Evolutionary conservation across 768 basidiomycete species (phyloP).

Genomic region (Pisolithus tinctorius): DNA sequence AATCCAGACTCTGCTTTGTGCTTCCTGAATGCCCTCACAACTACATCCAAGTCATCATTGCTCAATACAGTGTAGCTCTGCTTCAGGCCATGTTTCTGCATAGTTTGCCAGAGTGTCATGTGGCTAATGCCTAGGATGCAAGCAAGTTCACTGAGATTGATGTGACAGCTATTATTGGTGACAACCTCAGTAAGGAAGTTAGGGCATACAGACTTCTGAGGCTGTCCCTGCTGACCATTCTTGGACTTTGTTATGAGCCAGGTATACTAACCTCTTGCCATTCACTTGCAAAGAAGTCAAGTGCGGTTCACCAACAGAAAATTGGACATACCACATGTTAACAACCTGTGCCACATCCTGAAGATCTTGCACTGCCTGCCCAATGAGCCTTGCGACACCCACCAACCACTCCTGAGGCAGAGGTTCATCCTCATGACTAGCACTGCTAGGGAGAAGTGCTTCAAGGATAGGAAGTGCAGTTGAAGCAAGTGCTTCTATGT

Average conservation of each 20-base stretch:
- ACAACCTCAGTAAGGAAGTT: conserved; percentile 8
- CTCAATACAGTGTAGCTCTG: conserved; percentile 9
- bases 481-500: conserved; percentile 9
- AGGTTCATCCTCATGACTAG: background rate
- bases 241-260: background rate
- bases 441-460: conserved; percentile 2
- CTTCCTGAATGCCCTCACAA: conserved; percentile 10
- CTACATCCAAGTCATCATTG: conserved; percentile 12
- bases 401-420: conserved; percentile 4
- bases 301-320: background rate
- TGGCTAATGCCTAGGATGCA: conserved; percentile 8
- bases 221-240: conserved; percentile 6
- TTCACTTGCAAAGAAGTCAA: background rate
- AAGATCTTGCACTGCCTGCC: background rate
- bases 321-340: background rate
- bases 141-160: background rate
- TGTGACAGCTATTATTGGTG: conserved; percentile 3
- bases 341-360: background rate
- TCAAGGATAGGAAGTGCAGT: conserved; percentile 6
- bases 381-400: conserved; percentile 4
- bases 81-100: conserved; percentile 5
- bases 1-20: conserved; percentile 11
- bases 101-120: conserved; percentile 9
- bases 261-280: background rate
- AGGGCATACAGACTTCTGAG: conserved; percentile 6